phyloP scores from a whole-genome alignment of 345 rosid genomes.

The Rhodamnia argentea region DNA sequence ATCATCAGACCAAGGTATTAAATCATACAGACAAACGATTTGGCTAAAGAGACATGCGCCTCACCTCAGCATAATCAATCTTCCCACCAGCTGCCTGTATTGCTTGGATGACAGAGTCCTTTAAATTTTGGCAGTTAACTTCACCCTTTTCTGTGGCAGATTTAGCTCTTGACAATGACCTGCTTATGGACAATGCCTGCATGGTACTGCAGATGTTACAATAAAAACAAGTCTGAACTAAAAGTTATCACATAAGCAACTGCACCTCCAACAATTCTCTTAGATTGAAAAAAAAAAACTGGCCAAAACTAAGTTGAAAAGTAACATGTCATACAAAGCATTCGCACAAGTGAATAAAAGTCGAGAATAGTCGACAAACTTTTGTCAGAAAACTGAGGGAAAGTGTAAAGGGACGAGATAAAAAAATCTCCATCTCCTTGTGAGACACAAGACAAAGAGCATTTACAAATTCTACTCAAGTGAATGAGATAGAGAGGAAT shows the following conservation, averaged over 20 bases:
- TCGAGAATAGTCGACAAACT: not conserved
- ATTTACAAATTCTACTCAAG: not conserved
- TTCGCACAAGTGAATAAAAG: not conserved
- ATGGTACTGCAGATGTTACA: not conserved
- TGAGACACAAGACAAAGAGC: not conserved
- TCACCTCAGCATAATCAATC: constrained; percentile 88
- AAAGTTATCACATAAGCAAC: not conserved
- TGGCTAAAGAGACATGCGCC: not conserved
- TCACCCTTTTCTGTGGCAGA: constrained; percentile 34
- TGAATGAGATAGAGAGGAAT: not conserved
- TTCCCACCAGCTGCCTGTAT: constrained; percentile 52
- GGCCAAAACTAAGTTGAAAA: not conserved
- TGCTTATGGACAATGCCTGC: constrained; percentile 84
- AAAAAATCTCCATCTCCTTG: not conserved
- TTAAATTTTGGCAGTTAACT: constrained; percentile 27
- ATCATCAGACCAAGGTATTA: not conserved
- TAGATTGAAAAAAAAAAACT: not conserved
- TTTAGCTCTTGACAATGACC: constrained; percentile 46
- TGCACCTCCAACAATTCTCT: not conserved
- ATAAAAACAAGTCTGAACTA: not conserved
- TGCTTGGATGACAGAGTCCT: constrained; percentile 32
- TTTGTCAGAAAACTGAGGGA: not conserved
- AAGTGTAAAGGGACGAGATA: not conserved
- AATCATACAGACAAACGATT: not conserved
- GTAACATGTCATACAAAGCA: not conserved